These are phyloP conservation scores for Cyclotella cryptica DNA, from an alignment of 108 stramenopile species.

Conservation along the genomic window DNA sequence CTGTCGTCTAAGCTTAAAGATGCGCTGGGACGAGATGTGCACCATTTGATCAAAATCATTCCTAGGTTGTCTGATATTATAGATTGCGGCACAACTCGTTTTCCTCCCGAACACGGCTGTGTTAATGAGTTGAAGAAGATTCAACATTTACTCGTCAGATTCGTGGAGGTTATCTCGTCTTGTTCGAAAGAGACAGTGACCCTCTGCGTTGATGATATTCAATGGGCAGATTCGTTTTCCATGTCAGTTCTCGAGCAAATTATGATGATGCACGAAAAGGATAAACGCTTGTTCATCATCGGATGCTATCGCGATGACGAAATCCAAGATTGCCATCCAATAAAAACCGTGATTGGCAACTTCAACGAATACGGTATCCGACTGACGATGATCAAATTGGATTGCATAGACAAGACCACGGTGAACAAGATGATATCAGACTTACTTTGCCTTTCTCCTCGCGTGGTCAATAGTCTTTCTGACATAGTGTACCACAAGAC, in stretches of 20 bases:
- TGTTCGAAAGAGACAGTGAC: conserved; percentile 12
- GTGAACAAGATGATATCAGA: conserved; percentile 35
- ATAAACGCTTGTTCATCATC: not conserved
- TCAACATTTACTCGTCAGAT: conserved; percentile 7
- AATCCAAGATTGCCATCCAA: conserved; percentile 13
- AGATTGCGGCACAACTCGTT: not conserved
- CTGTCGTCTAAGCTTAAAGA: conserved; percentile 15
- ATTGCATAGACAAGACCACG: conserved; percentile 8
- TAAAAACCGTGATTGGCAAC: not conserved
- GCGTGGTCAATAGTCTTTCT: conserved; percentile 14
- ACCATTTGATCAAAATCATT: conserved; percentile 12
- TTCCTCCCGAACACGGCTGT: not conserved
- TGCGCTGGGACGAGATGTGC: conserved; percentile 3
- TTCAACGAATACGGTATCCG: not conserved
- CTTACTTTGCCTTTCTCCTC: conserved; percentile 18
- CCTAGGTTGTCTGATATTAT: not conserved
- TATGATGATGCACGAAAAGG: not conserved
- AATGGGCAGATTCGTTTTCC: conserved; percentile 21
- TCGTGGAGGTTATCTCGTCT: conserved; percentile 12
- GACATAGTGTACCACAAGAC: conserved; percentile 30
- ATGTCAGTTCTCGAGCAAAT: conserved; percentile 15
- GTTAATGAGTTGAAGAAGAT: conserved; percentile 24
- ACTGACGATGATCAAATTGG: conserved; percentile 1
- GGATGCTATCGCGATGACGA: conserved; percentile 24
- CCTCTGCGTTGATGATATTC: conserved; percentile 29